A percentile compares a stretch with the other conserved stretches of the same genome.
These are phyloP conservation scores for Schrenkiella parvula DNA, from an alignment of 345 rosid species.

Conservation along the genomic window DNA sequence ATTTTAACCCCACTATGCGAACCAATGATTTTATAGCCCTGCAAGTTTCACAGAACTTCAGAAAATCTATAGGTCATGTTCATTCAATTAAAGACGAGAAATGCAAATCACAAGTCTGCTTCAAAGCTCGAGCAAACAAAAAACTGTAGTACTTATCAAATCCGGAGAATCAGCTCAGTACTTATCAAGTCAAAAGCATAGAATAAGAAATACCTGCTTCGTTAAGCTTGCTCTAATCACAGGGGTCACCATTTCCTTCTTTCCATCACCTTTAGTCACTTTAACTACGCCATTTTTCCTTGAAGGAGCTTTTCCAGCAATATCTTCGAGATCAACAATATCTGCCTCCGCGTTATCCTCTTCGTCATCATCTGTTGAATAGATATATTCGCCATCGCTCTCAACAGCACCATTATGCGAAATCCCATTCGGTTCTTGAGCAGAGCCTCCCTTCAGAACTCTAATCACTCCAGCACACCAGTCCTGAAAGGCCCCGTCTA, in stretches of 20 bases:
- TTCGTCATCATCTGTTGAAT: conserved; percentile 40
- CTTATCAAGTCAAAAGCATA: too few relatives aligned
- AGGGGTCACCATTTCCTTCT: conserved; percentile 91
- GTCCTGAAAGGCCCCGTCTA: conserved; percentile 53
- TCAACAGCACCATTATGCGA: conserved; percentile 30
- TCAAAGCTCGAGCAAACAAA: conserved; percentile 3
- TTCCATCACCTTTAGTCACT: conserved; percentile 50
- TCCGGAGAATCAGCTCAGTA: too few relatives aligned
- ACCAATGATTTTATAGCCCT: conserved; percentile 97
- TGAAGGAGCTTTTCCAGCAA: conserved; percentile 87
- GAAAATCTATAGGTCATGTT: not conserved
- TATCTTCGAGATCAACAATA: conserved; percentile 87
- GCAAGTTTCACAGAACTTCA: conserved; percentile 34
- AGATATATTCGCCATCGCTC: conserved; percentile 40
- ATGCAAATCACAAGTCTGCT: not conserved
- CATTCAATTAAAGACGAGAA: not conserved
- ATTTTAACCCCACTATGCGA: conserved; percentile 98
- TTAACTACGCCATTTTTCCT: conserved; percentile 38
- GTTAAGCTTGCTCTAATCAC: conserved; percentile 89
- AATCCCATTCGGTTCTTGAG: conserved; percentile 28
- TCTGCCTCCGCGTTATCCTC: conserved; percentile 24
- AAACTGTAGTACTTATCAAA: not conserved
- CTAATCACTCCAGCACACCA: conserved; percentile 61
- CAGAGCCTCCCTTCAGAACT: conserved; percentile 49
- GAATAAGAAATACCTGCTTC: conserved; percentile 59